Evolutionary conservation across 352 stramenopile genomes (phyloP).

Genomic region (Pythium chondricola): DNA sequence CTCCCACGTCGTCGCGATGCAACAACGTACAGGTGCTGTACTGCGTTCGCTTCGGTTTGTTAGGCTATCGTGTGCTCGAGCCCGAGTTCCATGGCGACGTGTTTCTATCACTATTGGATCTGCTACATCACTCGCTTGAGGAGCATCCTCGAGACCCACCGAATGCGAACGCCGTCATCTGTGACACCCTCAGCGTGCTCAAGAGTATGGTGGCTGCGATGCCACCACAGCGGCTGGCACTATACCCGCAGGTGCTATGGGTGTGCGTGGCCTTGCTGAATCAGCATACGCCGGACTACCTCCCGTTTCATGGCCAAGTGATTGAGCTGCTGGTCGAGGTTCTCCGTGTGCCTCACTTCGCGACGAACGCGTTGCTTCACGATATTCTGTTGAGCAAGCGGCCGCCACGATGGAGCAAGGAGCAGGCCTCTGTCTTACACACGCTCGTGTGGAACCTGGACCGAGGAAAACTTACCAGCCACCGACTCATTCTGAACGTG

Average conservation of each 20-base stretch:
- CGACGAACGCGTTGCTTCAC: constrained; percentile 29
- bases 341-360: constrained; percentile 38
- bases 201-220: constrained; percentile 36
- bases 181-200: constrained; percentile 40
- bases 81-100: constrained; percentile 54
- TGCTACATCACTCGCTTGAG: constrained; percentile 43
- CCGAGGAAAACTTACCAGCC: background rate
- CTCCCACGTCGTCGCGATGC: constrained; percentile 18
- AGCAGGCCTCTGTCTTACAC: constrained; percentile 39
- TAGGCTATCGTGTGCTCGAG: constrained; percentile 38
- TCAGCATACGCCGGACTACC: constrained; percentile 23
- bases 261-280: constrained; percentile 64
- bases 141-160: constrained; percentile 22
- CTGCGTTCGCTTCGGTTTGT: constrained; percentile 49
- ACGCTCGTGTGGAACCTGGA: constrained; percentile 33
- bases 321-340: constrained; percentile 41
- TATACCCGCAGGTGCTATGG: constrained; percentile 80
- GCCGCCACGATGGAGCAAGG: constrained; percentile 35
- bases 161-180: constrained; percentile 21
- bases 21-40: constrained; percentile 21
- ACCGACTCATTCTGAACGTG: constrained; percentile 14
- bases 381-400: constrained; percentile 43
- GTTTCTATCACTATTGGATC: constrained; percentile 44
- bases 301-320: constrained; percentile 15
- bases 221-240: constrained; percentile 37